Base-by-base conservation (phyloP, 192 early-diverging fungal species). In the Oehlia diaphana region DNA sequence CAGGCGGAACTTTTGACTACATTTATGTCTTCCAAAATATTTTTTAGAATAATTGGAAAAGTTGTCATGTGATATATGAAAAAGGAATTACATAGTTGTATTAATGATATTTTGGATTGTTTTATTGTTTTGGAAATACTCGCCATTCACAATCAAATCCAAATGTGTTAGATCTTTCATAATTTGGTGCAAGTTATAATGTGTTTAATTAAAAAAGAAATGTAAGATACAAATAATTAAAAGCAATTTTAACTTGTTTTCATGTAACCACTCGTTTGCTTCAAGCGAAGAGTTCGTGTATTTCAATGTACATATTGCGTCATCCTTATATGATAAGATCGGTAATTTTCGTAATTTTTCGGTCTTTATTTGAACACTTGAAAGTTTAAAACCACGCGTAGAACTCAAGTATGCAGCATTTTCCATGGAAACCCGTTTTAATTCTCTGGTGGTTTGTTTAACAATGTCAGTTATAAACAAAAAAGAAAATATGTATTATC, bases 101-200 rank as follows among this genome's bases (percentile, higher is more conserved):
- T 26, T 26, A 26, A 26, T 26, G 26, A 26, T 26, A 26, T 26
- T 26, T 26, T 26, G 26, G 26, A 26, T 26, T 26, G 26, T 26
- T 26, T 26, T 26, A 26, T 26, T 26, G 26, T 26, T 26, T 26
- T 26, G 26, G 26, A 26, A 26, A 26, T 26, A 26, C 26, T 26
- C 0, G 26, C 68, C 68, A 71, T 71, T 71, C 68, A 31, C 23
- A n/a, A 71, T 44, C 68, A 13, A 71, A 71, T 44, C 39, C 68
- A 44, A 44, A 71, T 71, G 21, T 21, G 7, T 70, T 28, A 14
- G 68, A 70, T 35, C 68, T 70, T 64, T 28, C 35, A 37, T 37
- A 37, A 37, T 37, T 37, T 37, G 1, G 35, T 37, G 35, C 35
- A 19, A 64, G 10, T 28, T 3, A 64, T 64, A 9, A 9, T 64